A percentile compares a stretch with the other conserved stretches of the same genome.
Evolutionary conservation across 2,329 filamentous ascomycete genomes (phyloP).

Genomic region (Cytospora chrysosperma): DNA sequence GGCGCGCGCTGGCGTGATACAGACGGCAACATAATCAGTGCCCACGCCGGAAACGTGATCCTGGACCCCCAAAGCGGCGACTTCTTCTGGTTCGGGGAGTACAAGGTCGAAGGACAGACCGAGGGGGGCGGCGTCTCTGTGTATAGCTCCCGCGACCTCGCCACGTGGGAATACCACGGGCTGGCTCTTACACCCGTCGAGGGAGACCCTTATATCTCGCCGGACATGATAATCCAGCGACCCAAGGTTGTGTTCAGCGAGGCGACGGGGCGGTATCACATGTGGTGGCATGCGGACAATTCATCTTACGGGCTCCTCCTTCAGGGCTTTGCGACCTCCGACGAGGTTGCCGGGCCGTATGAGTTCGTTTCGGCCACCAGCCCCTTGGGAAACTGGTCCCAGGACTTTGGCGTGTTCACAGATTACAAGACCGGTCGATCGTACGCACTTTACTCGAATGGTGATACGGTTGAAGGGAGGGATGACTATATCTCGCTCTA

Average conservation of each 20-base stretch:
- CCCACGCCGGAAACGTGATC: constrained; percentile 58
- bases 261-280: constrained; percentile 52
- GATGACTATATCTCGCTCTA: constrained; percentile 55
- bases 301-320: constrained; percentile 53
- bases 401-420: constrained; percentile 58
- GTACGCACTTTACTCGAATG: constrained; percentile 57
- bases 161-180: constrained; percentile 58
- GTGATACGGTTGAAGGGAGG: constrained; percentile 49
- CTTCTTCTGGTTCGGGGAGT: constrained; percentile 63
- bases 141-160: constrained; percentile 60
- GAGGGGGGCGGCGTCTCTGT: constrained; percentile 62
- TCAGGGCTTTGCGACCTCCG: constrained; percentile 51
- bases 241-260: constrained; percentile 62
- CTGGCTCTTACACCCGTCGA: constrained; percentile 56
- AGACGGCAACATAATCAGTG: constrained; percentile 58
- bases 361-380: constrained; percentile 50
- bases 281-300: constrained; percentile 59
- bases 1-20: constrained; percentile 62
- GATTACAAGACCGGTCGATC: constrained; percentile 54
- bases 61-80: constrained; percentile 51
- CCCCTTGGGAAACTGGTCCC: constrained; percentile 58
- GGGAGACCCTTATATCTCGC: constrained; percentile 54
- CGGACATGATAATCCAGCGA: constrained; percentile 57
- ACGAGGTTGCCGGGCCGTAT: constrained; percentile 51
- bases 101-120: constrained; percentile 56